Conservation (phyloP, 2,329 filamentous ascomycete species). For the Colletotrichum australisinense region DNA sequence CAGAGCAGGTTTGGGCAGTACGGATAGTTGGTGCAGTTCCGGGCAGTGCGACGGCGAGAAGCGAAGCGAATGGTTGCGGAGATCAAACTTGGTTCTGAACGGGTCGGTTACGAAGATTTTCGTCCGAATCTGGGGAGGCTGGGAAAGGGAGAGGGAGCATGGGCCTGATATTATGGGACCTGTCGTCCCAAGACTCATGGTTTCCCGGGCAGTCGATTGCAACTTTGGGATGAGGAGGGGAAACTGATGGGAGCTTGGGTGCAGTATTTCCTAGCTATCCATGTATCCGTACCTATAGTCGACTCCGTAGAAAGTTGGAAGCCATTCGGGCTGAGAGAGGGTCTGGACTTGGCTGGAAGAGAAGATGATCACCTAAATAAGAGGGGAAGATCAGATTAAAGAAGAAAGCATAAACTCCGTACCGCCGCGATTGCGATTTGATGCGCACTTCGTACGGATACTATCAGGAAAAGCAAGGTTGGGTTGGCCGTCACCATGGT, state of each 20-base stretch:
- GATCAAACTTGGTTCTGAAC: constrained; percentile 7
- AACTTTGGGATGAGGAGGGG: not conserved
- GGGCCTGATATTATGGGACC: constrained; percentile 9
- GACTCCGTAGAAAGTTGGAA: too few species aligned
- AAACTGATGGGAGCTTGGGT: not conserved
- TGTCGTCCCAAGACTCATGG: not conserved
- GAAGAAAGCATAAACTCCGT: constrained; percentile 15
- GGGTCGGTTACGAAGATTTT: constrained; percentile 16
- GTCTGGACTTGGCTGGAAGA: not conserved
- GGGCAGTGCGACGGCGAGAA: not conserved
- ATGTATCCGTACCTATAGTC: too few species aligned
- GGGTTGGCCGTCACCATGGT: constrained; percentile 18
- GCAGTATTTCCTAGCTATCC: too few species aligned
- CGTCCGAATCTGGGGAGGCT: constrained; percentile 10
- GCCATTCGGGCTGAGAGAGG: not conserved
- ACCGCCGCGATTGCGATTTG: not conserved
- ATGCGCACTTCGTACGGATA: not conserved
- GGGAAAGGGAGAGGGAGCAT: constrained; percentile 1
- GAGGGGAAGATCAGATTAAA: not conserved
- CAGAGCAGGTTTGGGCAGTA: not conserved
- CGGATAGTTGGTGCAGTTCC: too few species aligned
- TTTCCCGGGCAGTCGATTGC: not conserved
- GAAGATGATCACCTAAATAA: not conserved
- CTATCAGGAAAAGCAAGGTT: constrained; percentile 16
- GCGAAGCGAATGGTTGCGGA: constrained; percentile 1